Base-by-base conservation (phyloP, 805 yeast species). In the Saturnispora serradocipensis region DNA sequence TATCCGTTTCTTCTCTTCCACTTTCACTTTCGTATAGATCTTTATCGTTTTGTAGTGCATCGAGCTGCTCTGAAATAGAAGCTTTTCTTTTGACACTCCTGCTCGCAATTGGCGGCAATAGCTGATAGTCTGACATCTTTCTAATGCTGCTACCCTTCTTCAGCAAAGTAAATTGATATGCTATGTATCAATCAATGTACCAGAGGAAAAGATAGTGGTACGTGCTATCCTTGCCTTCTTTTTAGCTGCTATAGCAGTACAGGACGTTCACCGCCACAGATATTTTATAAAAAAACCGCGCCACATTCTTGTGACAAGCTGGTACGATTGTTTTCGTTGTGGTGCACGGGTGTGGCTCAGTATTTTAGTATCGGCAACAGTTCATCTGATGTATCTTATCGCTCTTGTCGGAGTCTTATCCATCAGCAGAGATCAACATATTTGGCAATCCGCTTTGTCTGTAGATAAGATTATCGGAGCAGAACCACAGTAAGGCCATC, bases 41-140 rank as follows among this genome's bases (percentile, higher is more conserved):
- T 8, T 35, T 22, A 35, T 24, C 28, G 25, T 30, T n/a, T 36
- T 49, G 51, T 3, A 49, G 11, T 5, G 32, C 18, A 30, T 49
- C 43, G 10, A 49, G 27, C 32, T 49, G 47, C 18, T 49, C 51
- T 13, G 51, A 49, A 9, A 49, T 42, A 0, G 51, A 49, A 11
- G 43, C 36, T n/a, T 46, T 32, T 16, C 51, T 36, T 15, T n/a
- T 4, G 10, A n/a, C 13, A 25, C 51, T 24, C 24, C 36, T 43
- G 22, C 36, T 34, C 10, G 51, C 47, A 7, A 35, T 16, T 5
- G 22, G 20, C 16, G 42, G 42, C 22, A 38, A 9, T 18, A 38
- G 25, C 13, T 38, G 42, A 38, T 38, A 38, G 16, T 38, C 42
- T 6, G 42, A 38, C 42, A 38, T 25, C 22, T 8, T 8, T 25